phyloP scores from a whole-genome alignment of 208 protist genomes.

The Leishmania aethiopica region DNA sequence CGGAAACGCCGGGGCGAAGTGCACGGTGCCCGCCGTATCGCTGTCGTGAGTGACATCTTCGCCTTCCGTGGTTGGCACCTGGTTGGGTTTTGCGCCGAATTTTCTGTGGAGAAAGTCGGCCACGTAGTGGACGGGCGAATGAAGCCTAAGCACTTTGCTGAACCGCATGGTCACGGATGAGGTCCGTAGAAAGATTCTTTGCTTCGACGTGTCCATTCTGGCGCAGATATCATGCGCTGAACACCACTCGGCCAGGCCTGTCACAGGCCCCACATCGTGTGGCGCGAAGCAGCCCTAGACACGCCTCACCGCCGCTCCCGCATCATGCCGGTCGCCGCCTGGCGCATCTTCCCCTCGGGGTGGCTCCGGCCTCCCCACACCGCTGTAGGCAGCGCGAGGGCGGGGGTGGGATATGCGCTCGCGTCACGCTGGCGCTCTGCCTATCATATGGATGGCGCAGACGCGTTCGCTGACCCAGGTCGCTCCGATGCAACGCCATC shows the following conservation, averaged over 20 bases:
- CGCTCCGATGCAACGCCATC: too few relatives aligned
- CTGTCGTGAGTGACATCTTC: conserved; percentile 28
- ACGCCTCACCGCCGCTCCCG: not conserved
- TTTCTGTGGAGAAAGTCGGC: not conserved
- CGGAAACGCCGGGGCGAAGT: conserved; percentile 27
- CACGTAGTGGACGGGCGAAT: conserved; percentile 5
- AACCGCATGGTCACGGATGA: not conserved
- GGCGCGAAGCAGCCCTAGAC: not conserved
- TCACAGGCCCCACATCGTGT: not conserved
- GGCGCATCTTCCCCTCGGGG: too few relatives aligned
- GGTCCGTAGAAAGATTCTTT: not conserved
- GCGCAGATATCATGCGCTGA: not conserved
- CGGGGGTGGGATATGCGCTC: too few relatives aligned
- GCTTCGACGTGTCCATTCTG: not conserved
- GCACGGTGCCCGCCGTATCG: conserved; percentile 17
- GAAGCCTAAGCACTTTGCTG: not conserved
- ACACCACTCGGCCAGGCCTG: too few relatives aligned
- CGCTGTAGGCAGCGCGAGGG: too few relatives aligned
- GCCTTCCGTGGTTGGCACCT: conserved; percentile 11
- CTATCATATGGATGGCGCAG: too few relatives aligned
- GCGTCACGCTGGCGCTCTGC: too few relatives aligned
- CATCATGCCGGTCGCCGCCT: too few relatives aligned
- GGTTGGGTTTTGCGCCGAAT: conserved; percentile 5
- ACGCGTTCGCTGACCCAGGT: too few relatives aligned
- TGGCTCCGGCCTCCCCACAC: too few relatives aligned